Base-by-base conservation (phyloP, 139 green algal genomes). In the Chloropicon primus region DNA sequence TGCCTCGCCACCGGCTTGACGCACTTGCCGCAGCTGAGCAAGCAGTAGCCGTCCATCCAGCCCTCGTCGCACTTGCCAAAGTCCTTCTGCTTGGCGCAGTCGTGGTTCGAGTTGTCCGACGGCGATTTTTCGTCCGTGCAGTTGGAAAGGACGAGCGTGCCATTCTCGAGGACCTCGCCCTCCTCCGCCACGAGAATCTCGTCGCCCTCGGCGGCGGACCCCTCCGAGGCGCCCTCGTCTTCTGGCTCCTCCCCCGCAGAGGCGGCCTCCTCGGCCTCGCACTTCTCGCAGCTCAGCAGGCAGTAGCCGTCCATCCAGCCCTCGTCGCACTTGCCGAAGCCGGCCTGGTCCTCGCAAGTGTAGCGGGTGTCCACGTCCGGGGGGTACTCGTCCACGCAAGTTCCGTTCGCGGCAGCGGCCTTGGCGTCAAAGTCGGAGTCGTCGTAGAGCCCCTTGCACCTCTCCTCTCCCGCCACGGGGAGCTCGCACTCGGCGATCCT, bases 341-440 rank as follows among this genome's bases (percentile, higher is more conserved):
- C 10, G 26, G 41, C 27, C 79, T 87, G 83, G 53, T 87, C 80
- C 25, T 73, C 22, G 83, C 83, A 87, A 27, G 62, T 83, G 80
- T 77, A 85, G 25, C n/a, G 3, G 21, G 41, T 62, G 41, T 62
- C 41, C 41, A 62, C 41, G 41, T 62, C 17, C 10, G 41, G 41
- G 17, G 41, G 41, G 41, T 62, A 62, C 41, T 62, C 41, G 17
- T 62, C 41, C 17, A 17, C 41, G 41, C 41, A 62, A 17, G 5
- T 17, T 17, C 41, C 41, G 10, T 5, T n/a, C 10, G 41, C 41
- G 41, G 41, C 41, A 17, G 41, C 41, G 41, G 41, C 41, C 10
- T 62, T n/a, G 41, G 41, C 41, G 10, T 5, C 41, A n/a, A n/a
- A n/a, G 41, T 17, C 41, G 10, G 41, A 62, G 41, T 62, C 41